Evolutionary conservation across 106 monocot species (phyloP).

Genomic region (Posidonia australis): DNA sequence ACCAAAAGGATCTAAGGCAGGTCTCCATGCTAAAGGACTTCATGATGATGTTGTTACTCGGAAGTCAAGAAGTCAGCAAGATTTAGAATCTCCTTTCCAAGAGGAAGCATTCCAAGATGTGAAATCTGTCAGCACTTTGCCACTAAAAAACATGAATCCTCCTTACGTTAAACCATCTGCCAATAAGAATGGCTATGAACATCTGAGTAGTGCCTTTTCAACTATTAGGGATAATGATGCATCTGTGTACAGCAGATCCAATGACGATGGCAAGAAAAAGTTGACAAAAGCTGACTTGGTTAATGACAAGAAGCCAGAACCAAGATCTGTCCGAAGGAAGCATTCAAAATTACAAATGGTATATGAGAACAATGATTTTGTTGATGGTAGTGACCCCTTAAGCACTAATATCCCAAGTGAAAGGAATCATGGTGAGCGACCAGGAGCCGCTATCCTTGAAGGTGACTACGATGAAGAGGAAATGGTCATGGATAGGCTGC

Average conservation of each 20-base stretch:
- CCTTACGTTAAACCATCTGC: conserved; percentile 3
- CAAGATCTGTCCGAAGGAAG: conserved; percentile 11
- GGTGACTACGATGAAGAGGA: conserved; percentile 6
- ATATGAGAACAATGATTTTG: neutral
- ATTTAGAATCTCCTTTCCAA: neutral
- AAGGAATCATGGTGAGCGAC: neutral
- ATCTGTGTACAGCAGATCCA: neutral
- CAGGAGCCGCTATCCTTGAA: neutral
- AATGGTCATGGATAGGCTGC: conserved; percentile 8
- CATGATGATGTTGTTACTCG: neutral
- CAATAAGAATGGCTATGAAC: neutral
- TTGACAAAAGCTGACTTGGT: neutral
- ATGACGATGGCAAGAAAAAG: neutral
- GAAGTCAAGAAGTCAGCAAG: neutral
- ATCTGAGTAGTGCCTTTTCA: neutral
- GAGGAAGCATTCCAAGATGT: neutral
- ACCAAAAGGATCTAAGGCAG: neutral
- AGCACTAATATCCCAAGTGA: neutral
- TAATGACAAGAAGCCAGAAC: neutral
- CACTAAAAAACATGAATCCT: neutral
- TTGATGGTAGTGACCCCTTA: neutral
- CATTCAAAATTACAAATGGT: conserved; percentile 1
- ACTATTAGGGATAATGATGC: neutral
- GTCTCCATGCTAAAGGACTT: neutral
- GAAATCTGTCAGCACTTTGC: neutral